Percentiles rank a stretch among this genome's conserved stretches.
phyloP scores from a whole-genome alignment of 1,284 basidiomycete species.

The Microbotryomycetes sp. region DNA sequence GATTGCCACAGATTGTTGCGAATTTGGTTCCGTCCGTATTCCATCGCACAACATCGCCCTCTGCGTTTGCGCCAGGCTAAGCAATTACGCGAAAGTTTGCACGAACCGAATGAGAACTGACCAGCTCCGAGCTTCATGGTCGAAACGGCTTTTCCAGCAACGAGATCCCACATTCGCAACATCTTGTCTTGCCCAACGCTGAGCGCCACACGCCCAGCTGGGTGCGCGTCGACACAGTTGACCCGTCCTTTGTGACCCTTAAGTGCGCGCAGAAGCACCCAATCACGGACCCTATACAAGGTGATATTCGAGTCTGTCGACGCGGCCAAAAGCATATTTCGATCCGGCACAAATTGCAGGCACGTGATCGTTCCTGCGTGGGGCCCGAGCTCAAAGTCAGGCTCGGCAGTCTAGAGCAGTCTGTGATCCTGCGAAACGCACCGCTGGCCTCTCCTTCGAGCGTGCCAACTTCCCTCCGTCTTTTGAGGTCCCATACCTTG shows the following conservation, averaged over 20 bases:
- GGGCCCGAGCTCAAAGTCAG: not conserved
- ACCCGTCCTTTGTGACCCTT: constrained; percentile 90
- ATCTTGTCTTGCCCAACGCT: constrained; percentile 85
- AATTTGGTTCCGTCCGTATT: constrained; percentile 66
- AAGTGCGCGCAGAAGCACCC: constrained; percentile 77
- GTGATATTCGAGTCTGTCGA: constrained; percentile 72
- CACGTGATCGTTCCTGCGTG: constrained; percentile 77
- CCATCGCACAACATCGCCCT: constrained; percentile 82
- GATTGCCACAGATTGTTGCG: constrained; percentile 61
- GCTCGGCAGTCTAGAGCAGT: not conserved
- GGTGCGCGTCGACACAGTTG: constrained; percentile 83
- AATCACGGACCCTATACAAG: constrained; percentile 85
- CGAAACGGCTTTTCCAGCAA: constrained; percentile 82
- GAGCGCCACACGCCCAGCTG: constrained; percentile 80
- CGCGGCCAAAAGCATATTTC: constrained; percentile 72
- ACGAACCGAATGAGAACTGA: constrained; percentile 38
- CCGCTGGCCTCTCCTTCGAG: constrained; percentile 51
- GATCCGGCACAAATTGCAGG: constrained; percentile 75
- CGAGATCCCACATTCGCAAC: constrained; percentile 95
- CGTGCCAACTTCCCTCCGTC: constrained; percentile 85
- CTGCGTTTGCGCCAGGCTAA: constrained; percentile 44
- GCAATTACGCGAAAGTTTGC: not conserved
- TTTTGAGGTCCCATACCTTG: constrained; percentile 92
- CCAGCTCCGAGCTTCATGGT: constrained; percentile 81
- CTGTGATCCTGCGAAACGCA: constrained; percentile 37